Base-by-base conservation (phyloP, 148 eudicot genomes). In the Beta vulgaris region DNA sequence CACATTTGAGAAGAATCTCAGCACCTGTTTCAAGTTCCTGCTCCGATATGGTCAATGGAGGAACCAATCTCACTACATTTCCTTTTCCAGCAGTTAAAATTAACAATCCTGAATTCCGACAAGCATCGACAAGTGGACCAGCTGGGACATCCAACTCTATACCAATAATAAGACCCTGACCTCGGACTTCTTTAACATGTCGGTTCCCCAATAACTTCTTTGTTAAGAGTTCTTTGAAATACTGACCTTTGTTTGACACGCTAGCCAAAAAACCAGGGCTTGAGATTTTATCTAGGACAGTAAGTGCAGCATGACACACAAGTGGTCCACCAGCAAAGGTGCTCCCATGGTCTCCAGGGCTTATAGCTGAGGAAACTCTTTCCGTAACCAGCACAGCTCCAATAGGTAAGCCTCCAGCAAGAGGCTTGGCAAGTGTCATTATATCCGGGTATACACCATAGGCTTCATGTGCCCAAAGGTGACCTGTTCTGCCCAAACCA, bases 351-450 rank as follows among this genome's bases (percentile, higher is more conserved):
- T 95, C 98, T 61, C 96, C 73, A 4, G 29, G 82, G 11, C 82
- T 82, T 23, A 95, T 87, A 49, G 97, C 84, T 18, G 84, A 16
- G 7, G 90, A 80, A 14, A 94, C 93, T 75, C 78, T 83, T 62
- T 94, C 93, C 0, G 88, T 89, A 53, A 94, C 87, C 51, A 92
- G 84, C 16, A 79, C 93, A 0, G 97, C 93, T 67, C 98, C 97
- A 49, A 94, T 90, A 36, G 98, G 97, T 14, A 95, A 78, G 73
- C 98, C 98, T 63, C 97, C 97, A 1, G 97, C 98, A 4, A 95
- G 92, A 63, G 98, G 96, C 75, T 93, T 93, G 31, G 96, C 96
- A 21, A 93, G 89, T 10, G 98, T 93, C 98, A 93, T 93, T 43
- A 93, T 87, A 75, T 91, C 96, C 11, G 96, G 98, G 86, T 76